phyloP scores from a whole-genome alignment of 257 asterid species.

The Salvia hispanica region DNA sequence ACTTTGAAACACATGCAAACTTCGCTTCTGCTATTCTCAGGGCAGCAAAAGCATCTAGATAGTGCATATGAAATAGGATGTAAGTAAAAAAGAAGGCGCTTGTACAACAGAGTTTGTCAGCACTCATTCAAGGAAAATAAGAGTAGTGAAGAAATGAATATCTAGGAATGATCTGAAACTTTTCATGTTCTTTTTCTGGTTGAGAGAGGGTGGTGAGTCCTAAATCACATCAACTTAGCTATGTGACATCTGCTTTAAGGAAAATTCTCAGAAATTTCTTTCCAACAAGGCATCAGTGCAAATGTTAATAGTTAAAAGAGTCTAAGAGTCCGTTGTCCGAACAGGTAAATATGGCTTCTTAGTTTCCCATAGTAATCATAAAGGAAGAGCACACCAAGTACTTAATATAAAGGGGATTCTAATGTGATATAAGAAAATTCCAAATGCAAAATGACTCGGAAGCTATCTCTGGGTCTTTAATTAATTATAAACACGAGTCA shows the following conservation, averaged over 20 bases:
- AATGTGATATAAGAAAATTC: neutral
- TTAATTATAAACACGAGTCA: neutral
- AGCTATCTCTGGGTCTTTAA: neutral
- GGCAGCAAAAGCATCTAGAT: constrained; percentile 86
- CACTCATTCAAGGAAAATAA: constrained; percentile 22
- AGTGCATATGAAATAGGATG: constrained; percentile 22
- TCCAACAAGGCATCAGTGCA: constrained; percentile 8
- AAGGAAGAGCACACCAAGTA: too few species aligned
- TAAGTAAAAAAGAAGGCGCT: constrained; percentile 12
- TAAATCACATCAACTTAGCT: constrained; percentile 19
- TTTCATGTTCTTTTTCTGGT: constrained; percentile 13
- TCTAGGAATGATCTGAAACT: constrained; percentile 7
- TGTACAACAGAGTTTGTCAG: constrained; percentile 19
- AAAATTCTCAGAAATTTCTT: neutral
- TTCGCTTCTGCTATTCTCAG: constrained; percentile 76
- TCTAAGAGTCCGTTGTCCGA: neutral
- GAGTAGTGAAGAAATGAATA: neutral
- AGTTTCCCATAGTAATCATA: neutral
- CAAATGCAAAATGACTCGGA: neutral
- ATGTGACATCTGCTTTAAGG: neutral
- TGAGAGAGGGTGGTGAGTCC: constrained; percentile 2
- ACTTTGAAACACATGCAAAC: constrained; percentile 72
- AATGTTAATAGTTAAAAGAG: constrained; percentile 8
- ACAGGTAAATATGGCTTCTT: neutral
- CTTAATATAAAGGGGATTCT: too few species aligned